A percentile compares a stretch with the other conserved stretches of the same genome.
phyloP scores from a whole-genome alignment of 225 moss, liverwort and hornwort genomes.

The Bryoerythrophyllum caledonicum region DNA sequence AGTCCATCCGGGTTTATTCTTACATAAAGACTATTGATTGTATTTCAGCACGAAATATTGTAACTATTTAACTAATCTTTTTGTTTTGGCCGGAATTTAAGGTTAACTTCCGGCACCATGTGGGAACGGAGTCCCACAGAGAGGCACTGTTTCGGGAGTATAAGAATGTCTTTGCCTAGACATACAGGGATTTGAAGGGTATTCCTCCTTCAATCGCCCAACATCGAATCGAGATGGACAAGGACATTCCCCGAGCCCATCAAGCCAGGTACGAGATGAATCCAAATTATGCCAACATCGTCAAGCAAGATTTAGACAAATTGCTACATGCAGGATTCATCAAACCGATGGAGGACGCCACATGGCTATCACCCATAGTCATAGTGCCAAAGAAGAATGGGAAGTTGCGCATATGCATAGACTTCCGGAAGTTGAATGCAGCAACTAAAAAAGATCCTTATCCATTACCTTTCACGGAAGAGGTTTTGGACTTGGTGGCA shows the following conservation, averaged over 20 bases:
- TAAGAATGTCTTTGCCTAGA: no score
- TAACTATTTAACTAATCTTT: no score
- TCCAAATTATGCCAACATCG: neutral
- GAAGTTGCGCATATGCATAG: neutral
- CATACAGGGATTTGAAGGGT: no score
- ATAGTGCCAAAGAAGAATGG: neutral
- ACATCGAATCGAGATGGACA: neutral
- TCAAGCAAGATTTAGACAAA: neutral
- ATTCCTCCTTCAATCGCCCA: neutral
- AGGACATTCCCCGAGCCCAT: neutral
- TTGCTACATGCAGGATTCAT: neutral
- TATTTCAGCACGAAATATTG: no score
- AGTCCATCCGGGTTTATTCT: no score
- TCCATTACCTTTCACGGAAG: neutral
- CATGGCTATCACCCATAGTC: neutral
- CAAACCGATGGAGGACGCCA: neutral
- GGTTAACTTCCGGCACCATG: no score
- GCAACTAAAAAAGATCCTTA: neutral
- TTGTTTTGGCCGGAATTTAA: no score
- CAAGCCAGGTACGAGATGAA: neutral
- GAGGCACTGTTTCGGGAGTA: no score
- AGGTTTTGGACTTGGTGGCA: neutral
- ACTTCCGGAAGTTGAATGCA: no score
- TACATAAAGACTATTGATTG: no score
- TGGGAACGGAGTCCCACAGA: no score